Percentiles rank a stretch among this genome's conserved stretches.
Evolutionary conservation across 306 rosid species (phyloP).

Genomic region (Glycine soja): DNA sequence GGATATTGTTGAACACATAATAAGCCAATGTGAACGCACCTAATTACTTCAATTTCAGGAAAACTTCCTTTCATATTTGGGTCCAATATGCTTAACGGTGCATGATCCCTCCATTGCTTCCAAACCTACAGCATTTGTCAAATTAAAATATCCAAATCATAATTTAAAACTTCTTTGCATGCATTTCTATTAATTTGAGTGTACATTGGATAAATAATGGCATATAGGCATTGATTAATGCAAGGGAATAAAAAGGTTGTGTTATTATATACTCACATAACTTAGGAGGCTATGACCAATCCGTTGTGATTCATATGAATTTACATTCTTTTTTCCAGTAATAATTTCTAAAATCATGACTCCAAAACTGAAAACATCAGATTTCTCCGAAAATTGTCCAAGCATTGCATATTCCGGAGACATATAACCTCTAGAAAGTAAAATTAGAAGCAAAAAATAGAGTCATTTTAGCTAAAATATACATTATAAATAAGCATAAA

Average conservation of each 20-base stretch:
- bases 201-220: neutral
- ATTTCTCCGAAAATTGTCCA: constrained; percentile 50
- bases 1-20: constrained; percentile 58
- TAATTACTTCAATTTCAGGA: constrained; percentile 27
- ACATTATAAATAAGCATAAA: neutral
- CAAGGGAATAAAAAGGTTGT: neutral
- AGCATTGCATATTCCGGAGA: constrained; percentile 54
- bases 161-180: neutral
- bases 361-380: constrained; percentile 57
- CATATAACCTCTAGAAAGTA: constrained; percentile 50
- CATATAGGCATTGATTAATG: neutral
- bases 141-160: neutral
- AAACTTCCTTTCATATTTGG: constrained; percentile 36
- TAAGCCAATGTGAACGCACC: constrained; percentile 53
- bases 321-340: constrained; percentile 43
- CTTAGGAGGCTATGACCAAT: neutral
- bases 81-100: constrained; percentile 44
- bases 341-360: constrained; percentile 53
- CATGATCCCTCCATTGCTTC: constrained; percentile 50
- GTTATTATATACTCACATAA: constrained; percentile 31
- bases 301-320: neutral
- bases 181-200: neutral
- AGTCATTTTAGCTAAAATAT: neutral
- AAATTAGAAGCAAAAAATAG: neutral
- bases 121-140: constrained; percentile 47